Base-by-base conservation (phyloP, 305 asterid species). In the Fraxinus sp. region DNA sequence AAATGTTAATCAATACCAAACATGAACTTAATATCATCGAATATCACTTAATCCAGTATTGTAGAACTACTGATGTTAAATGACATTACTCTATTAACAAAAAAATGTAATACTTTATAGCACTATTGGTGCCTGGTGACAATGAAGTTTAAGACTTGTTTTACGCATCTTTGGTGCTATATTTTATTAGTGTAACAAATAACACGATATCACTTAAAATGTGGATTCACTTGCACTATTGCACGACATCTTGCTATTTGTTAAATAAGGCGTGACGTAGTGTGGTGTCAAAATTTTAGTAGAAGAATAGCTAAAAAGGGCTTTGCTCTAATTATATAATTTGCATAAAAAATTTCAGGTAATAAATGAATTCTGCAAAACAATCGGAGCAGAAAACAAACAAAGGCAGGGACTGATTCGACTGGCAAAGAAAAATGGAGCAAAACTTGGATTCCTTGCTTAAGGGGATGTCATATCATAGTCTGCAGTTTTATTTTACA, bases 331-430 rank as follows among this genome's bases (percentile, higher is more conserved):
- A 52, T 52, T 52, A 16, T 52, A 4, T 52, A 57, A 62, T 74
- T 11, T 74, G 70, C 49, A 68, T 49, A 1, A n/a, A 79, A 13
- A 8, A 16, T 79, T 52, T 36, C 93, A 93, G 97, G 95, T 94
- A 57, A 94, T 93, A 78, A 94, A 93, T 1, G 98, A 93, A 84
- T 94, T 94, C 85, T 93, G 97, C 93, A 94, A 91, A 86, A 85
- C 97, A 71, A 93, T 94, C 75, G 97, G 98, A 79, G 98, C 98
- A 62, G 97, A 93, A 72, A 68, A 88, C 16, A 94, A 94, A 81
- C 97, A 93, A 85, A 83, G 98, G 84, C 97, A 94, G 86, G 95
- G 97, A 83, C 83, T 94, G 81, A 94, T 94, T 80, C 92, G 95
- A 76, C 81, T 93, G 39, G 98, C 98, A 5, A 93, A 93, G 93